phyloP scores from a whole-genome alignment of 129 eudicot genomes.

The Pseudognaphalium luteoalbum region DNA sequence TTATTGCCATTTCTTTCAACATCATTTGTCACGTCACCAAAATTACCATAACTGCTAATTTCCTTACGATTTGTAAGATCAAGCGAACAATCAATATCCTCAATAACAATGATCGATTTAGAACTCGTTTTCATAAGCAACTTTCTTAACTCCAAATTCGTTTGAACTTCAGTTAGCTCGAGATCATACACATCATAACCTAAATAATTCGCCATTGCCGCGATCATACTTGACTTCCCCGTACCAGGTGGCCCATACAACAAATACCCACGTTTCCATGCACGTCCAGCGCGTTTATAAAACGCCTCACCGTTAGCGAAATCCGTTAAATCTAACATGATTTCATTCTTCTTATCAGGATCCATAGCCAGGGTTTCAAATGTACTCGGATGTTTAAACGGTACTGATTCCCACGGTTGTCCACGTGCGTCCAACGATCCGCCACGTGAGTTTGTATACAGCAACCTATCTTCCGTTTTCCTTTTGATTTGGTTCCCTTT shows the following conservation, averaged over 20 bases:
- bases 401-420: constrained; percentile 93
- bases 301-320: constrained; percentile 71
- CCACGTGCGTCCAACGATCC: constrained; percentile 81
- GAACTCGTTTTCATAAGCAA: constrained; percentile 87
- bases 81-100: constrained; percentile 86
- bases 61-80: constrained; percentile 58
- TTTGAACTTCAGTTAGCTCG: constrained; percentile 72
- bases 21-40: neutral
- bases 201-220: constrained; percentile 88
- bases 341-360: constrained; percentile 57
- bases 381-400: constrained; percentile 91
- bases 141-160: constrained; percentile 73
- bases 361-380: constrained; percentile 90
- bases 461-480: constrained; percentile 59
- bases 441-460: constrained; percentile 80
- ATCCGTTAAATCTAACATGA: constrained; percentile 71
- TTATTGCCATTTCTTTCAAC: constrained; percentile 13
- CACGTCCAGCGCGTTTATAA: constrained; percentile 78
- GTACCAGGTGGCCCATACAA: constrained; percentile 97
- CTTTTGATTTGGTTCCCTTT: constrained; percentile 69
- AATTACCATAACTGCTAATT: neutral
- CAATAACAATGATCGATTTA: constrained; percentile 85
- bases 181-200: constrained; percentile 83
- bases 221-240: constrained; percentile 93
- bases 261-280: constrained; percentile 91